These are phyloP conservation scores for Globisporangium paddicum DNA, from an alignment of 352 stramenopile genomes.

Conservation along the genomic window DNA sequence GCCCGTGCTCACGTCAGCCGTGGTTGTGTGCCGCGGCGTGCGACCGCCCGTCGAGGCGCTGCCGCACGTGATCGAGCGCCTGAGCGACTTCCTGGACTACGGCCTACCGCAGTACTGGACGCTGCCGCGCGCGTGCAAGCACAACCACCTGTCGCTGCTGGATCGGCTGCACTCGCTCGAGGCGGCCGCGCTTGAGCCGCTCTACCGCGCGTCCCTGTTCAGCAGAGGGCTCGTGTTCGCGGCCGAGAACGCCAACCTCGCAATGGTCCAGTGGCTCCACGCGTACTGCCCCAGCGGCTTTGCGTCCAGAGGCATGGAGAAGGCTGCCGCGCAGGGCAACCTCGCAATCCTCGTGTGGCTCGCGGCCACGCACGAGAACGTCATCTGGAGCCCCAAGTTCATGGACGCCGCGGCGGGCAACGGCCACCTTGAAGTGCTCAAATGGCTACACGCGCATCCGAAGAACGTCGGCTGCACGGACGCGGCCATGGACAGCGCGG, in stretches of 20 bases:
- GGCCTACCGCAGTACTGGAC: conserved; percentile 11
- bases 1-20: conserved; percentile 7
- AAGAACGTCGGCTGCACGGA: conserved; percentile 12
- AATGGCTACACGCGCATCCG: conserved; percentile 13
- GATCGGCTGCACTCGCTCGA: conserved; percentile 3
- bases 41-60: conserved; percentile 3
- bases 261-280: conserved; percentile 15
- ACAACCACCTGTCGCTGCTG: conserved; percentile 11
- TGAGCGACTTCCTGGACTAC: conserved; percentile 14
- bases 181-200: neutral
- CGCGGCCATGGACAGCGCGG: conserved; percentile 20
- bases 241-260: conserved; percentile 8
- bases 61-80: conserved; percentile 11
- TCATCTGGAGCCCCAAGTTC: conserved; percentile 10
- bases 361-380: neutral
- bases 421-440: conserved; percentile 9
- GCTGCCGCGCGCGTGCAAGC: conserved; percentile 10
- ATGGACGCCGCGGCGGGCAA: conserved; percentile 12
- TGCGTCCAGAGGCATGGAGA: conserved; percentile 13
- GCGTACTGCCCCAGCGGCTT: conserved; percentile 12
- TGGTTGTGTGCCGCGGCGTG: conserved; percentile 10
- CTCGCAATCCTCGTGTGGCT: conserved; percentile 12
- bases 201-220: conserved; percentile 9
- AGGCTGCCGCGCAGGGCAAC: conserved; percentile 5
- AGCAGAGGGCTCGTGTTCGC: conserved; percentile 8